A percentile compares a stretch with the other conserved stretches of the same genome.
phyloP scores from a whole-genome alignment of 2,329 filamentous ascomycete genomes.

The Penicillium sclerotigenum region DNA sequence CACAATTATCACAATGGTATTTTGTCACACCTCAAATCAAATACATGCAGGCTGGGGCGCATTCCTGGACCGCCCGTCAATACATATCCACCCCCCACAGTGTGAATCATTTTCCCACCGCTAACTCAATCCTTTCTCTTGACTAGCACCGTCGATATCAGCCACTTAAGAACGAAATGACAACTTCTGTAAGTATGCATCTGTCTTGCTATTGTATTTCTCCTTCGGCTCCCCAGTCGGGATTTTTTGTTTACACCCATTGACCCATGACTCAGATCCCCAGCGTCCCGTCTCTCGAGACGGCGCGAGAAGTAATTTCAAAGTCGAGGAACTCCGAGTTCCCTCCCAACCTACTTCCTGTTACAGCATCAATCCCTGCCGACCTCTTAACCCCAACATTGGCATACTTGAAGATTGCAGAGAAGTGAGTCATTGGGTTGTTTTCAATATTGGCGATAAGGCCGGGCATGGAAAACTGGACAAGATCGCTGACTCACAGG shows the following conservation, averaged over 20 bases:
- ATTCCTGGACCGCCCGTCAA: background rate
- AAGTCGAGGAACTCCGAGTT: constrained; percentile 51
- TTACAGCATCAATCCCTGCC: constrained; percentile 81
- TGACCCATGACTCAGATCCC: constrained; percentile 39
- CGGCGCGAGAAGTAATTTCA: constrained; percentile 55
- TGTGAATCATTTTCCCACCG: constrained; percentile 25
- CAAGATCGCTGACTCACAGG: constrained; percentile 11
- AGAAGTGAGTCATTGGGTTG: constrained; percentile 54
- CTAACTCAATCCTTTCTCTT: constrained; percentile 15
- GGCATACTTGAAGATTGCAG: constrained; percentile 87
- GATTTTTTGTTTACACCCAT: constrained; percentile 8
- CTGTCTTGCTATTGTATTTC: background rate
- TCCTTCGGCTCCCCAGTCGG: background rate
- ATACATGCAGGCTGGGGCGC: background rate
- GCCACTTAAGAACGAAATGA: constrained; percentile 21
- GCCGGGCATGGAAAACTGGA: background rate
- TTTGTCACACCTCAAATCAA: background rate
- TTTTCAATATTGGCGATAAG: background rate
- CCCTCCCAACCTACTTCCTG: constrained; percentile 73
- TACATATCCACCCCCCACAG: constrained; percentile 15
- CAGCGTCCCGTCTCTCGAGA: constrained; percentile 61
- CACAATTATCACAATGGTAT: too few relatives aligned
- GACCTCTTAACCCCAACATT: constrained; percentile 93
- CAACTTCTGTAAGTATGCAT: constrained; percentile 25
- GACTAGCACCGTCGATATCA: background rate